Percentiles rank a stretch among this genome's conserved stretches.
Evolutionary conservation across 805 yeast genomes (phyloP).

Genomic region (Priceomyces castillae): DNA sequence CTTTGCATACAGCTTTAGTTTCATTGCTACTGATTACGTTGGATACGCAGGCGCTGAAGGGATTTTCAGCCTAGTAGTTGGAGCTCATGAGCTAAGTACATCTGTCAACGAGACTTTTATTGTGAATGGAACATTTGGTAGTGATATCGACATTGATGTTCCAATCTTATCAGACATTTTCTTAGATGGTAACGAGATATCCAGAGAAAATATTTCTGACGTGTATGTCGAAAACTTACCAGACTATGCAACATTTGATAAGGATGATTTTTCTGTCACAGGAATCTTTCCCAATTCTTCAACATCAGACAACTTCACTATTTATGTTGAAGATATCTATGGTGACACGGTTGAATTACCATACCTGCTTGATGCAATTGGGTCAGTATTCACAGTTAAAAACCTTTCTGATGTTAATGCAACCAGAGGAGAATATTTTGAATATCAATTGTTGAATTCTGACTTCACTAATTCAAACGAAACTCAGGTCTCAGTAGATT

Average conservation of each 20-base stretch:
- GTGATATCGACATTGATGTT: slow-evolving; percentile 49
- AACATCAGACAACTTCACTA: slow-evolving; percentile 45
- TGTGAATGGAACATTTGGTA: slow-evolving; percentile 67
- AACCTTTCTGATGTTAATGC: slow-evolving; percentile 62
- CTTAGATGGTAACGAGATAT: slow-evolving; percentile 58
- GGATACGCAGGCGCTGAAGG: slow-evolving; percentile 75
- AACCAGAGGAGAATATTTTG: slow-evolving; percentile 59
- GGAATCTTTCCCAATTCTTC: slow-evolving; percentile 57
- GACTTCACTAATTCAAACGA: slow-evolving; percentile 54
- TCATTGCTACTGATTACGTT: slow-evolving; percentile 74
- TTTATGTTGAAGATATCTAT: slow-evolving; percentile 56
- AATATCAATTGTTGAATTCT: slow-evolving; percentile 51
- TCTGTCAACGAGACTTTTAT: slow-evolving; percentile 52
- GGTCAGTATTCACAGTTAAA: slow-evolving; percentile 54
- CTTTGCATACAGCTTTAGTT: slow-evolving; percentile 59
- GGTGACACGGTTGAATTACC: slow-evolving; percentile 59
- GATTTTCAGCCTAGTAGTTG: slow-evolving; percentile 70
- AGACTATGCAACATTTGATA: slow-evolving; percentile 49
- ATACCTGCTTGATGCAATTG: slow-evolving; percentile 54
- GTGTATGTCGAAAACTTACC: slow-evolving; percentile 57
- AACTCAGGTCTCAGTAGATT: slow-evolving; percentile 48
- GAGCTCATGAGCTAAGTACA: slow-evolving; percentile 83
- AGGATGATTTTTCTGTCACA: slow-evolving; percentile 37
- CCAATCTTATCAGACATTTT: slow-evolving; percentile 62
- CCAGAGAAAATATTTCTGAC: slow-evolving; percentile 50